Conservation (phyloP, 2,329 filamentous ascomycete genomes). For the Colletotrichum limetticola region DNA sequence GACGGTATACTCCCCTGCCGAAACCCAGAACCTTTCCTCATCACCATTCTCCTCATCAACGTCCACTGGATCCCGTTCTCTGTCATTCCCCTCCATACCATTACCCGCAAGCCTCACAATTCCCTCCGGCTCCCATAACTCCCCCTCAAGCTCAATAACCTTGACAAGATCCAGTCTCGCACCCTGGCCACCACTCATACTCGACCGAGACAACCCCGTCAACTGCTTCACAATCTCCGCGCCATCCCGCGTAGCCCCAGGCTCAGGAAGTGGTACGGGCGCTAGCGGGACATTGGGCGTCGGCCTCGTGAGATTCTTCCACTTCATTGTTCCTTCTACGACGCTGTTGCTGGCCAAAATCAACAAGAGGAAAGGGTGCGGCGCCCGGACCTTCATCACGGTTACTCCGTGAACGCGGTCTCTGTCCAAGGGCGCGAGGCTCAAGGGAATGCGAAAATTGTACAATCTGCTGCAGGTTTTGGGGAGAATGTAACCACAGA, state of each 20-base stretch:
- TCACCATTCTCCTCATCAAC: neutral
- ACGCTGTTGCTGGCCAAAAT: neutral
- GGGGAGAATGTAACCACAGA: neutral
- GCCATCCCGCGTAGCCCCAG: slow-evolving; percentile 47
- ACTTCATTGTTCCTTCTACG: neutral
- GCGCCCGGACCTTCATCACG: neutral
- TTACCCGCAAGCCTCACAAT: slow-evolving; percentile 50
- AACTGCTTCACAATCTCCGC: slow-evolving; percentile 51
- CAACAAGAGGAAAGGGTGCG: neutral
- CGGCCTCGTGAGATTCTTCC: slow-evolving; percentile 48
- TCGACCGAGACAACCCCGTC: slow-evolving; percentile 46
- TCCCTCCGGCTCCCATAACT: slow-evolving; percentile 61
- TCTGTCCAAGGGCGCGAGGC: too few species aligned
- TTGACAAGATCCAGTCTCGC: slow-evolving; percentile 47
- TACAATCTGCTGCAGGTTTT: neutral
- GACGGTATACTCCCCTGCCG: slow-evolving; percentile 54
- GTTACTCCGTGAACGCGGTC: too few species aligned
- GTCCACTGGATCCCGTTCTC: too few species aligned
- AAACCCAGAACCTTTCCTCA: slow-evolving; percentile 55
- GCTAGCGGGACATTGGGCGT: slow-evolving; percentile 43
- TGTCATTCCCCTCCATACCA: slow-evolving; percentile 19
- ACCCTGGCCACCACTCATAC: neutral
- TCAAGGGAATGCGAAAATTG: too few species aligned
- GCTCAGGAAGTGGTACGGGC: slow-evolving; percentile 46
- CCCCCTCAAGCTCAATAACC: slow-evolving; percentile 54